Evolutionary conservation across 805 yeast genomes (phyloP).

Genomic region (Priceomyces castillae): DNA sequence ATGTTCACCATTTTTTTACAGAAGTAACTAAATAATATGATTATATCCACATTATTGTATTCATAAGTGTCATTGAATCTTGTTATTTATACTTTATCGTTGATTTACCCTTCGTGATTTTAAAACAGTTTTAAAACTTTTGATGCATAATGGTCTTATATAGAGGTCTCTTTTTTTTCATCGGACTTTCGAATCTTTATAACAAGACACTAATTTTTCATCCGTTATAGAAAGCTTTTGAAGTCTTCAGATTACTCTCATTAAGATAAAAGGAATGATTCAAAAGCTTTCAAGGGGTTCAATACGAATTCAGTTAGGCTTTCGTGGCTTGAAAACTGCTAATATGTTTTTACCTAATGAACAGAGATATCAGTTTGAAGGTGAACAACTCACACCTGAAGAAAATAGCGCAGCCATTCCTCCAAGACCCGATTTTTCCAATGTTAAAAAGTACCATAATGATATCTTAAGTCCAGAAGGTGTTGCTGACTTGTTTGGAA

Average conservation of each 20-base stretch:
- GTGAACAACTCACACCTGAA: slow-evolving; percentile 25
- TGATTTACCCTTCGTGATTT: neutral
- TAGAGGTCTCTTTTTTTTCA: neutral
- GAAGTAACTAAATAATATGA: neutral
- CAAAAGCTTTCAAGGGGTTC: neutral
- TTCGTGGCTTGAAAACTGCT: slow-evolving; percentile 6
- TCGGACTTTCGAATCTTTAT: no score
- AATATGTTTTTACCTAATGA: slow-evolving; percentile 30
- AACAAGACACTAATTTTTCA: no score
- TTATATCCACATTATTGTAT: no score
- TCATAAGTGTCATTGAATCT: no score
- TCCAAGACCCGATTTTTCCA: slow-evolving; percentile 18
- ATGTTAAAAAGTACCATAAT: slow-evolving; percentile 16
- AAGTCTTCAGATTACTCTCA: neutral
- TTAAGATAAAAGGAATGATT: neutral
- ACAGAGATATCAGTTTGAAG: slow-evolving; percentile 23
- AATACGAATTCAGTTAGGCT: neutral
- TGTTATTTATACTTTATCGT: no score
- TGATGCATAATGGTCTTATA: neutral
- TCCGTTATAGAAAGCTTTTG: no score
- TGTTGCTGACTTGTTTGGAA: slow-evolving; percentile 32
- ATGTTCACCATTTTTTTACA: neutral
- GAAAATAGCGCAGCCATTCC: slow-evolving; percentile 37
- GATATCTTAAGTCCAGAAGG: slow-evolving; percentile 34
- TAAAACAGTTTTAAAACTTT: neutral